phyloP scores from a whole-genome alignment of 2,329 filamentous ascomycete species.

The Fusarium floridanum region DNA sequence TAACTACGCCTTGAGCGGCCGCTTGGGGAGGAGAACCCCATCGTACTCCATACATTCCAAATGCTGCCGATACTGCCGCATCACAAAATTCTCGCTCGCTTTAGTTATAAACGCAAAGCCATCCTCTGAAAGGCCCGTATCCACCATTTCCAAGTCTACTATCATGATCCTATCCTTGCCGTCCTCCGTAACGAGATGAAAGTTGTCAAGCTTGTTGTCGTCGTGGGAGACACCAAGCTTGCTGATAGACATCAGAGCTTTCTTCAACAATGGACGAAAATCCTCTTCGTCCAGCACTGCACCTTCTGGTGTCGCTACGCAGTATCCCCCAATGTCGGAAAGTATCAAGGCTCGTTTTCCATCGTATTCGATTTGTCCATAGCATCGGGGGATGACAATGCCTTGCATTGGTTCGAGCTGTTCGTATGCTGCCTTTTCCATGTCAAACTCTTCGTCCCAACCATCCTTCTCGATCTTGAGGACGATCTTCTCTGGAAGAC shows the following conservation, averaged over 20 bases:
- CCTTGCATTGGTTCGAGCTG: constrained; percentile 41
- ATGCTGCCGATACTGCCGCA: background rate
- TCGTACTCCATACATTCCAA: background rate
- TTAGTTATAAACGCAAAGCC: background rate
- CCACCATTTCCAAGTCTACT: constrained; percentile 36
- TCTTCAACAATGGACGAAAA: background rate
- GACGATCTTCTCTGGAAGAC: constrained; percentile 34
- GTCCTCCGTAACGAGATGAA: constrained; percentile 31
- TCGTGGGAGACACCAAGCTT: constrained; percentile 35
- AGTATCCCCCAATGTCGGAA: constrained; percentile 42
- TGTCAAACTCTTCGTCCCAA: constrained; percentile 47
- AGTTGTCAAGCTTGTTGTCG: constrained; percentile 43
- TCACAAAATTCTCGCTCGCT: background rate
- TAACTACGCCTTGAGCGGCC: constrained; percentile 54
- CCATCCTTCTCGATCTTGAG: constrained; percentile 42
- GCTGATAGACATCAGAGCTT: constrained; percentile 25
- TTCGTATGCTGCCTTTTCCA: constrained; percentile 40
- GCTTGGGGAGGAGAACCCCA: background rate
- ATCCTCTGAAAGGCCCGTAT: constrained; percentile 12
- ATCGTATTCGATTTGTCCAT: constrained; percentile 34
- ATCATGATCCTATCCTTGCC: constrained; percentile 32
- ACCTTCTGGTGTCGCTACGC: constrained; percentile 39
- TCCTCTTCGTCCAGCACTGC: constrained; percentile 27
- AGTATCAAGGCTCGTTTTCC: constrained; percentile 41
- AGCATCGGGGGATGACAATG: constrained; percentile 37